A percentile compares a stretch with the other conserved stretches of the same genome.
phyloP scores from a whole-genome alignment of 371 early-diverging fungal species.

The Mortierella polycephala region DNA sequence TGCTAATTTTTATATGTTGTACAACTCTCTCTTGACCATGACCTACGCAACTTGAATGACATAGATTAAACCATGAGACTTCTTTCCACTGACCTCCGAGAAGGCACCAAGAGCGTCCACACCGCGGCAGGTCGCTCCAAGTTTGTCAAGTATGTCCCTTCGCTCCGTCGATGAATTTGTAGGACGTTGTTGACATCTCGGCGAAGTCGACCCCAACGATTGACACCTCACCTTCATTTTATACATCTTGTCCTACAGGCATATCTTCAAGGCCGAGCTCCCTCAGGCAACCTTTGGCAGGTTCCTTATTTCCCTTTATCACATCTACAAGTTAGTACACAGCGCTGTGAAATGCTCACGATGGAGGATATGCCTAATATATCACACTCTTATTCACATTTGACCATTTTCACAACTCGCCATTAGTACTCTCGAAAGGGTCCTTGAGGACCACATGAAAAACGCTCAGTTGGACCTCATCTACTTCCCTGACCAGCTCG shows the following conservation, averaged over 20 bases:
- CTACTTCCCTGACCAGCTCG: conserved; percentile 66
- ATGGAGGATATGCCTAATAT: too few relatives aligned
- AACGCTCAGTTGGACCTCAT: conserved; percentile 60
- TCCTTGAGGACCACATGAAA: conserved; percentile 61
- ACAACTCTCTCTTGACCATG: too few relatives aligned
- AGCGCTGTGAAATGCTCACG: too few relatives aligned
- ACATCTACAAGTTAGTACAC: conserved; percentile 31
- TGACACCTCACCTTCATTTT: background rate
- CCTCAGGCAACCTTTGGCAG: conserved; percentile 37
- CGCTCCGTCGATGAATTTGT: background rate
- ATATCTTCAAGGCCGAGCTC: conserved; percentile 49
- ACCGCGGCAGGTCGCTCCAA: conserved; percentile 68
- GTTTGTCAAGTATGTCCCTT: conserved; percentile 61
- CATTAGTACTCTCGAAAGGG: conserved; percentile 60
- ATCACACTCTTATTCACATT: background rate
- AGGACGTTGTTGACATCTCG: too few relatives aligned
- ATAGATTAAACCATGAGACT: conserved; percentile 25
- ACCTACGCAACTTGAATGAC: too few relatives aligned
- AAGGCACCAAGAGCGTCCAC: conserved; percentile 71
- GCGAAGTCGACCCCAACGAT: too few relatives aligned
- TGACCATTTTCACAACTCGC: too few relatives aligned
- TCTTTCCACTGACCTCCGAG: conserved; percentile 52
- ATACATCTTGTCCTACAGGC: conserved; percentile 2
- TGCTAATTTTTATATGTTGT: too few relatives aligned
- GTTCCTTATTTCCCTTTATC: conserved; percentile 52